phyloP scores from a whole-genome alignment of 176 grass and related monocot species.

The barley (Hordeum vulgare) region MorexV3_pseudomolecules_assembly NC_058518.1:14158285-14158784 shows the following conservation, averaged over 20 bases:
- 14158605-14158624: background rate
- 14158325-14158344: background rate
- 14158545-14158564: conserved; percentile 95
- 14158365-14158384: background rate
- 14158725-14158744: conserved; percentile 95
- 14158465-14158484: background rate
- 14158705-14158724: conserved; percentile 94
- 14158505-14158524: conserved; percentile 79
- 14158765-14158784: conserved; percentile 89
- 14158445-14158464: background rate
- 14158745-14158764: conserved; percentile 75
- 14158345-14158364: background rate
- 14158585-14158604: conserved; percentile 89
- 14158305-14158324: background rate
- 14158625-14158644: background rate
- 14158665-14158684: conserved; percentile 9
- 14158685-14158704: conserved; percentile 81
- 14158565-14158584: conserved; percentile 88
- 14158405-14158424: background rate
- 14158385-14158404: background rate
- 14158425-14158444: background rate
- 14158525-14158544: conserved; percentile 96
- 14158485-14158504: conserved; percentile 7
- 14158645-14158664: conserved; percentile 9
- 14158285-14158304: background rate